Conservation (phyloP, 2,329 filamentous ascomycete species). For the Colletotrichum tamarilloi region DNA sequence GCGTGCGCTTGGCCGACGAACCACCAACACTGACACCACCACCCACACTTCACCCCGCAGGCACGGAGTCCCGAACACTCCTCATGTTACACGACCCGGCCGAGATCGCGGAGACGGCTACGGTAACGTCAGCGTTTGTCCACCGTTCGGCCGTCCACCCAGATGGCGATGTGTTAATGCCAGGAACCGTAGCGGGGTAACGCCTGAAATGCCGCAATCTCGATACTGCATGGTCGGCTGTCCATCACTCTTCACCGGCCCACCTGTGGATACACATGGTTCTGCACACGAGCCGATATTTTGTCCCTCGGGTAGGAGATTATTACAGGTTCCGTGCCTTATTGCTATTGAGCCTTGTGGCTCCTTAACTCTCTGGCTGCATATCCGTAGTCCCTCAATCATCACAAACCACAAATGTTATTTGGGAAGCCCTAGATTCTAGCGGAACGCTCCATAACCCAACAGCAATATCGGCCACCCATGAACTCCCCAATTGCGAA, state of each 20-base stretch:
- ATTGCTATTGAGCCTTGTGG: slow-evolving; percentile 17
- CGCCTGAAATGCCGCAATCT: slow-evolving; percentile 32
- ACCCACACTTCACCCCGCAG: slow-evolving; percentile 15
- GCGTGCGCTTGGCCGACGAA: slow-evolving; percentile 3
- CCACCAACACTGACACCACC: slow-evolving; percentile 11
- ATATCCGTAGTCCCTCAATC: not conserved
- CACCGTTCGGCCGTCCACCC: slow-evolving; percentile 6
- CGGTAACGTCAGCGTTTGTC: slow-evolving; percentile 27
- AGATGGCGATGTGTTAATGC: not conserved
- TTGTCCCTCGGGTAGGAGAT: slow-evolving; percentile 10
- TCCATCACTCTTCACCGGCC: slow-evolving; percentile 27
- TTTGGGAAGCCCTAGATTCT: not conserved
- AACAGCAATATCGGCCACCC: not conserved
- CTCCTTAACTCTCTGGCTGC: slow-evolving; percentile 2
- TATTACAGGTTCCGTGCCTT: slow-evolving; percentile 3
- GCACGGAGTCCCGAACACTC: slow-evolving; percentile 19
- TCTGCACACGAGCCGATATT: slow-evolving; percentile 18
- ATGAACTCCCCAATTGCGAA: not conserved
- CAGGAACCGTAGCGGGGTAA: slow-evolving; percentile 21
- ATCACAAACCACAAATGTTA: not conserved
- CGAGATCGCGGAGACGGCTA: slow-evolving; percentile 32
- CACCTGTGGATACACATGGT: slow-evolving; percentile 24
- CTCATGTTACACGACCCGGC: slow-evolving; percentile 24
- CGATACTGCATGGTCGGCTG: slow-evolving; percentile 19
- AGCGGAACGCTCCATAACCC: not conserved